Evolutionary conservation across 192 early-diverging fungal genomes (phyloP), one percentile per base, ranked within the genome.

Genomic region (Coemansia sp.): DNA sequence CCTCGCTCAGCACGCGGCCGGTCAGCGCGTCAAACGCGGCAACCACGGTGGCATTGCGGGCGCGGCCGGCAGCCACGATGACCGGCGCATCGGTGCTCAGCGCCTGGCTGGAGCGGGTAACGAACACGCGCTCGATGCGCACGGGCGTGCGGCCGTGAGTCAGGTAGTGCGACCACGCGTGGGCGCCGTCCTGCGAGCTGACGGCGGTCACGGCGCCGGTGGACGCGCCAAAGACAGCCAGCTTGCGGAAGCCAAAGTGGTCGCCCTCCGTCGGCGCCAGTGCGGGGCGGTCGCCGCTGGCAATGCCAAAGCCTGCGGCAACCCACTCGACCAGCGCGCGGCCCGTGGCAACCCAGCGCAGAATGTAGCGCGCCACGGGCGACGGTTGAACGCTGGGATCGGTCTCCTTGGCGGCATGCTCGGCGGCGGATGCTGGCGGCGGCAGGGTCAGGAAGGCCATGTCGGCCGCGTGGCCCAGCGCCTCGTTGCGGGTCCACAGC

Each of bases 401-500:
- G 4, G 63, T 64, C 9, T 63, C 63, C 47, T 65, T 50, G 1
- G 73, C 71, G 2, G 60, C 65, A 12, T 58, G 51, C 26, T 75
- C 79, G 9, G 60, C 64, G 0, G 64, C 69, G 5, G 66, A 66
- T 47, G 88, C 90, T 5, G 63, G 63, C 11, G 62, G 50, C 2
- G 92, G 91, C 6, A 98, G 73, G 35, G 94, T 92, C 36, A 98
- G 62, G 65, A 93, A 91, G 46, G 73, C 85, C 34, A 86, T 81
- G 23, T 83, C 83, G 2, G 65, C 64, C 4, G 79, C 73, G 43
- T 90, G 78, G 0, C 91, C 81, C 50, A 96, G 72, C 15, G 89
- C 83, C 67, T 98, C 95, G 41, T 94, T 87, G 29, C 91, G 83
- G n/a, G 82, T 74, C 95, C 95, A 98, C 17, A 82, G 34, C 11